Conservation (phyloP, 2,329 filamentous ascomycete genomes). For the Pseudogymnoascus sp. region DNA sequence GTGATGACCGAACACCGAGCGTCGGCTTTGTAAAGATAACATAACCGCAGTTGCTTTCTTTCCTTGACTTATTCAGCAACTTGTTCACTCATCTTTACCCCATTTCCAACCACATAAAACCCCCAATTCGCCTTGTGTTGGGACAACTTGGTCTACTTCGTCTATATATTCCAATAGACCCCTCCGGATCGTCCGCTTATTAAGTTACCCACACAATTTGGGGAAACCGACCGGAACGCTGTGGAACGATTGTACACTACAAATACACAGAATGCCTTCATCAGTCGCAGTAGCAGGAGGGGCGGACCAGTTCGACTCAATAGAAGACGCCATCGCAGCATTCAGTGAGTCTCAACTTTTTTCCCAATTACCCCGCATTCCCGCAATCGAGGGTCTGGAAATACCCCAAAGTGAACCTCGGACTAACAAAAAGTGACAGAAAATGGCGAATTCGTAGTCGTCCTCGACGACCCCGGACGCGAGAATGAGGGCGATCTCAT, state of each 20-base stretch:
- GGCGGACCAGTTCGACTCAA: constrained; percentile 48
- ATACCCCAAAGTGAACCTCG: constrained; percentile 12
- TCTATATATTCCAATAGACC: constrained; percentile 6
- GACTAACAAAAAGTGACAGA: constrained; percentile 33
- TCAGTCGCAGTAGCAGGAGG: constrained; percentile 17
- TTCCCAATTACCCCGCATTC: constrained; percentile 9
- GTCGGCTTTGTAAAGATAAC: constrained; percentile 8
- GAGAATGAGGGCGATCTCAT: constrained; percentile 99
- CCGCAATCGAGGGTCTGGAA: constrained; percentile 13
- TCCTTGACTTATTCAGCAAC: constrained; percentile 4
- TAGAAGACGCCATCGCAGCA: constrained; percentile 54
- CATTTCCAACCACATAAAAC: not conserved
- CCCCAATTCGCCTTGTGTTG: constrained; percentile 1
- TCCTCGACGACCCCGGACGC: constrained; percentile 83
- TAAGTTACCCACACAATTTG: constrained; percentile 7
- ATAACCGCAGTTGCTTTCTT: not conserved
- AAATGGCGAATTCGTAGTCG: constrained; percentile 86
- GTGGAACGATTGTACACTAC: not conserved
- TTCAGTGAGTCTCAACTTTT: constrained; percentile 43
- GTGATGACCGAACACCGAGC: constrained; percentile 6
- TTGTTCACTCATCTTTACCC: not conserved
- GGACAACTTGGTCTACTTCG: not conserved
- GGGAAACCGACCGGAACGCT: not conserved
- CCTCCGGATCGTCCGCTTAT: constrained; percentile 3
- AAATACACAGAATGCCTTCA: constrained; percentile 21